phyloP scores from a whole-genome alignment of 1,284 basidiomycete genomes.

The Heterobasidion parviporum region DNA sequence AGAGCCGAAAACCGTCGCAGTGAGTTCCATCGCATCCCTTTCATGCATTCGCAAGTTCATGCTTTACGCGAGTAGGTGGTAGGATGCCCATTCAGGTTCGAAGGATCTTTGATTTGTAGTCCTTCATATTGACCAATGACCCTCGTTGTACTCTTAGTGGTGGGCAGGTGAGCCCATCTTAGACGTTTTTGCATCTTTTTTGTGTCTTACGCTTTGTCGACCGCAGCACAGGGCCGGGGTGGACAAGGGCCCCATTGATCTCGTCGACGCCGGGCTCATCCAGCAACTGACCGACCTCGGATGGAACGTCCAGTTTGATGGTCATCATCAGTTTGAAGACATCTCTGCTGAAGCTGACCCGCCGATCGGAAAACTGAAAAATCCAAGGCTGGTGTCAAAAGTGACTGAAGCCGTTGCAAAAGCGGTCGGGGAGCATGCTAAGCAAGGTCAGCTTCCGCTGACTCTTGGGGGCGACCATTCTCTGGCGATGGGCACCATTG shows the following conservation, averaged over 20 bases:
- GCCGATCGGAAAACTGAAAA: slow-evolving; percentile 83
- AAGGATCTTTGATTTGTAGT: not conserved
- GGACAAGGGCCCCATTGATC: slow-evolving; percentile 84
- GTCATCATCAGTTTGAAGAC: slow-evolving; percentile 83
- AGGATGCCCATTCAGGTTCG: slow-evolving; percentile 69
- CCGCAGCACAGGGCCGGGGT: slow-evolving; percentile 71
- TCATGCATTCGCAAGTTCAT: not conserved
- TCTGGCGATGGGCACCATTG: slow-evolving; percentile 88
- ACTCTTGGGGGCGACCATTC: slow-evolving; percentile 98
- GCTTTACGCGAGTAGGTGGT: slow-evolving; percentile 39
- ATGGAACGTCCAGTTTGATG: slow-evolving; percentile 85
- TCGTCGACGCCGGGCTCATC: slow-evolving; percentile 80
- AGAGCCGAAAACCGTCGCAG: slow-evolving; percentile 62
- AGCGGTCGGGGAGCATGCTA: slow-evolving; percentile 67
- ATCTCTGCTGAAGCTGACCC: slow-evolving; percentile 64
- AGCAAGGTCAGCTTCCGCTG: slow-evolving; percentile 76
- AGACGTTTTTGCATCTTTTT: not conserved
- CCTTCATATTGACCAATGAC: not conserved
- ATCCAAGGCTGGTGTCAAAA: slow-evolving; percentile 79
- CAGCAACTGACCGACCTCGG: slow-evolving; percentile 74
- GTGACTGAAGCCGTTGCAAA: slow-evolving; percentile 79
- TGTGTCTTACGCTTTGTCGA: slow-evolving; percentile 5
- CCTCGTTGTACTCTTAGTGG: slow-evolving; percentile 28
- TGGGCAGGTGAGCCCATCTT: slow-evolving; percentile 37
- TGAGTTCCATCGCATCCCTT: slow-evolving; percentile 25